Base-by-base conservation (phyloP, 2,329 filamentous ascomycete genomes). In the Botrytis fragariae region DNA sequence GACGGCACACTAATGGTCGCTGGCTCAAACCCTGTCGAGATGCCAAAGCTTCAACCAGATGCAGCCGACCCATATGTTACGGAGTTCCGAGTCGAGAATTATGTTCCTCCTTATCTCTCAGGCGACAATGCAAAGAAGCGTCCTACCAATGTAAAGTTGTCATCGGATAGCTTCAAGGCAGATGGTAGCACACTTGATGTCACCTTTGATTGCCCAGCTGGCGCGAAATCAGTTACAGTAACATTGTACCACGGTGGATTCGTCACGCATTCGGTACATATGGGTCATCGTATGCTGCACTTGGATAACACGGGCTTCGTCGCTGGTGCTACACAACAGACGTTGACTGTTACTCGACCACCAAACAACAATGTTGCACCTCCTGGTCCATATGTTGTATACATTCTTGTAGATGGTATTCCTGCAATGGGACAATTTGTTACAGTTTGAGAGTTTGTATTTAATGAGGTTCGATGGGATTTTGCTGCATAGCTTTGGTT, bases 21-120 rank as follows among this genome's bases (percentile, higher is more conserved):
- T 35, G 88, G 89, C 45, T 89, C 87, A 70, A 90, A 90, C 79
- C 89, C 89, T 1, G 86, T 89, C 42, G 85, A 90, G 77, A 85
- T 87, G 83, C 88, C 87, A 25, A 80, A 87, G 48, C 83, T 88
- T 18, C 77, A 81, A 22, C 77, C 86, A 14, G 81, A 83, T 71
- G 80, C 82, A 0, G 77, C 83, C 71, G 80, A 86, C 73, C 86
- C 85, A 16, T 90, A 83, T 79, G 83, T 85, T 29, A 90, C 88
- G 1, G 88, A 91, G 75, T 90, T 89, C 82, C 85, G 88, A 51
- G 87, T 90, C 61, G 89, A 91, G 79, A 87, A 86, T 72, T 90
- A 88, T 79, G 87, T 86, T 42, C 89, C 89, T 59, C 87, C 88
- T 4, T 91, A 91, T 77, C 84, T 90, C 29, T 82, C 84, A 64